Conservation (phyloP, 2,329 filamentous ascomycete species). For the Aspergillus aculeatinus region DNA sequence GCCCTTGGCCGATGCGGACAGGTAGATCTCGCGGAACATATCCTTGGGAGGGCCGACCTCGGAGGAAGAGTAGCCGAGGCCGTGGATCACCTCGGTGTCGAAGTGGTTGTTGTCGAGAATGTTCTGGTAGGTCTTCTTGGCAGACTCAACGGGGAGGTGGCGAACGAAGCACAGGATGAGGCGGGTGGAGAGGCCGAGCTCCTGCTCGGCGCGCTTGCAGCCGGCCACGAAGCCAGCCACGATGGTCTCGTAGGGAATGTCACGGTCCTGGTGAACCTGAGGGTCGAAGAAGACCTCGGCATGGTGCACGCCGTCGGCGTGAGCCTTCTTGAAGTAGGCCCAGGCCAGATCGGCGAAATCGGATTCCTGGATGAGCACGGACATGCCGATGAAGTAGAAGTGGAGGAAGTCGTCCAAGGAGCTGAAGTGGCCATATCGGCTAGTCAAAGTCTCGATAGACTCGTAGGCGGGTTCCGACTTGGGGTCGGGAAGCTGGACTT, state of each 20-base stretch:
- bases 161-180: slow-evolving; percentile 72
- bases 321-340: slow-evolving; percentile 67
- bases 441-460: slow-evolving; percentile 58
- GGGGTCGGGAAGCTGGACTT: slow-evolving; percentile 57
- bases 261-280: slow-evolving; percentile 67
- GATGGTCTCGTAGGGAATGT: slow-evolving; percentile 63
- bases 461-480: slow-evolving; percentile 61
- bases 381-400: slow-evolving; percentile 77
- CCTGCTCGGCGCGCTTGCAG: slow-evolving; percentile 57
- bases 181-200: slow-evolving; percentile 64
- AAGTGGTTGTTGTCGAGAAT: slow-evolving; percentile 44
- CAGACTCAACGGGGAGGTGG: slow-evolving; percentile 64
- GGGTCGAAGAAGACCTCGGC: slow-evolving; percentile 81
- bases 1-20: slow-evolving; percentile 51
- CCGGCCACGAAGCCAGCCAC: slow-evolving; percentile 63
- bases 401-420: slow-evolving; percentile 74
- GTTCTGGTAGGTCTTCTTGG: slow-evolving; percentile 43
- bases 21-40: slow-evolving; percentile 63
- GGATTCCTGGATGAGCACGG: slow-evolving; percentile 61
- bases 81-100: slow-evolving; percentile 55
- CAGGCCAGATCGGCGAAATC: slow-evolving; percentile 74
- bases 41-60: slow-evolving; percentile 56
- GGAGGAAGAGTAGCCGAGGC: slow-evolving; percentile 68
- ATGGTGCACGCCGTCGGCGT: slow-evolving; percentile 65
- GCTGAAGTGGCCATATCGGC: slow-evolving; percentile 66